These are phyloP conservation scores for Acanthochlamys bracteata DNA, from an alignment of 106 monocot genomes.

Conservation along the genomic window DNA sequence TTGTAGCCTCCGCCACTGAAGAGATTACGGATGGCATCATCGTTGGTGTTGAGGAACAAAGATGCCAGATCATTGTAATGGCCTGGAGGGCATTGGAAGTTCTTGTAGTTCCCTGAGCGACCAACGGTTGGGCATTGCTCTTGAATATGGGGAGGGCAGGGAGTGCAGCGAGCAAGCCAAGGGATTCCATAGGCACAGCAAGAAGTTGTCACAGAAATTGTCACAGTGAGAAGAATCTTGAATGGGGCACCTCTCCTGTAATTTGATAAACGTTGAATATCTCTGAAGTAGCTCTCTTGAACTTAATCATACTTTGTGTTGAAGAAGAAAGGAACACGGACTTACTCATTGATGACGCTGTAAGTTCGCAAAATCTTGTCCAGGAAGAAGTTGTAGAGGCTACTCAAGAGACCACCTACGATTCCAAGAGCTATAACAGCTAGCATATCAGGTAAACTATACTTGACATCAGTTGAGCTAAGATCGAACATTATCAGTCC, in stretches of 20 bases:
- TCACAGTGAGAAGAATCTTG: slow-evolving; percentile 69
- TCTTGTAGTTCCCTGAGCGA: slow-evolving; percentile 72
- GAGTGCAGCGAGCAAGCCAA: slow-evolving; percentile 72
- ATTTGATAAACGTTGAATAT: no score
- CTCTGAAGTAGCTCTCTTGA: not conserved
- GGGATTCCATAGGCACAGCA: slow-evolving; percentile 76
- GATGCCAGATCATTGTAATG: slow-evolving; percentile 91
- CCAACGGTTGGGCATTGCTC: slow-evolving; percentile 71
- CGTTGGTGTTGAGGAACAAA: slow-evolving; percentile 84
- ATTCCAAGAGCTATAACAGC: slow-evolving; percentile 68
- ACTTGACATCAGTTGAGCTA: slow-evolving; percentile 44
- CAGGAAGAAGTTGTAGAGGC: slow-evolving; percentile 73
- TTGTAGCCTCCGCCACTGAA: slow-evolving; percentile 50
- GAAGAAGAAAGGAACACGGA: not conserved
- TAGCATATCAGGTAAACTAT: slow-evolving; percentile 49
- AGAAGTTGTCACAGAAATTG: slow-evolving; percentile 67
- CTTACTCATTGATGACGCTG: slow-evolving; percentile 87
- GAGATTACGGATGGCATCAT: slow-evolving; percentile 80
- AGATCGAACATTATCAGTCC: slow-evolving; percentile 97
- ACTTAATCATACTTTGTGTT: not conserved
- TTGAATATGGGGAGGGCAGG: slow-evolving; percentile 36
- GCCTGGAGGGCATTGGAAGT: slow-evolving; percentile 77
- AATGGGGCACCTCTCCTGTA: slow-evolving; percentile 71
- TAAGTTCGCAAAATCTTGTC: slow-evolving; percentile 76
- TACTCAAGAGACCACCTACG: slow-evolving; percentile 76